Evolutionary conservation across 2,329 filamentous ascomycete species (phyloP), one percentile per base, ranked within the genome.

Genomic region (Exophiala calicioides): DNA sequence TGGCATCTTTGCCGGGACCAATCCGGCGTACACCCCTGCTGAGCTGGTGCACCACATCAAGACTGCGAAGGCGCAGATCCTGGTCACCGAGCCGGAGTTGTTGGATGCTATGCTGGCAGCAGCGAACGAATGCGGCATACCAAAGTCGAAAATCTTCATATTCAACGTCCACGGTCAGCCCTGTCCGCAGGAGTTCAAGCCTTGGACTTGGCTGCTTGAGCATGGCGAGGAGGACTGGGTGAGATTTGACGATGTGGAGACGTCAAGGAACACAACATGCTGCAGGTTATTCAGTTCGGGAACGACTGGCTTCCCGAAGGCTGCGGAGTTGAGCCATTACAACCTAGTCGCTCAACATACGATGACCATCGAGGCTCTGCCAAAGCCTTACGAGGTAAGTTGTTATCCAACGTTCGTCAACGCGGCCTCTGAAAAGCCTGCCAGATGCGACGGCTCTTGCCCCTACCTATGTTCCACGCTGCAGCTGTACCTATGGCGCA

Each of bases 281-380:
- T 75, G 60, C 53, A 68, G 68, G 53, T 63, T 69, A 4, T 80
- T 80, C 51, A 80, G 73, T 52, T 78, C 74, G 38, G 80, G 80
- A 0, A 83, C 80, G 0, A 82, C 79, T 0, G 79, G 78, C 0
- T 61, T 82, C 1, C 80, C 80, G 0, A 84, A 84, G 58, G 79
- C 78, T 0, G 75, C 77, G 9, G 72, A 73, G 51, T 70, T 82
- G 31, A 76, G 77, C 0, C 81, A 85, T 58, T 65, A 68, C 15
- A 51, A 51, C 21, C 29, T 55, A 10, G 69, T 79, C 21, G 76
- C 78, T 0, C 73, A 81, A 57, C 74, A 79, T 59, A 33, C 43
- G 5, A 23, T 23, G 24, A 12, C 44, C 42, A 32, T 32, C 26
- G 13, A 37, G 30, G 2, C 7, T 18, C 1, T 49, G 33, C 18